Evolutionary conservation across 768 basidiomycete species (phyloP).

Genomic region (Rhodocollybia butyracea): DNA sequence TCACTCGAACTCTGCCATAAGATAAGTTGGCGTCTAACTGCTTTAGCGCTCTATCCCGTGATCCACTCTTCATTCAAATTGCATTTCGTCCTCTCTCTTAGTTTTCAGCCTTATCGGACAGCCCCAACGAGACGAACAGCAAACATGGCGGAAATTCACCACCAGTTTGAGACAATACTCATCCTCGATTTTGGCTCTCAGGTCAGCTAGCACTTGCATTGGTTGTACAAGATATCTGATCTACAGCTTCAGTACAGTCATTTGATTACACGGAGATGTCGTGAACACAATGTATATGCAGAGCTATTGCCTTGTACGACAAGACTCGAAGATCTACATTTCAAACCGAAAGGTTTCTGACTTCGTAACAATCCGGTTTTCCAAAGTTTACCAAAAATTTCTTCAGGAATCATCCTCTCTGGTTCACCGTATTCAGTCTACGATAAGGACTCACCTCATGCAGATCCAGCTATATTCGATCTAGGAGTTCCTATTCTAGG

Average conservation of each 20-base stretch:
- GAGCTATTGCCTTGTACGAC: conserved; percentile 97
- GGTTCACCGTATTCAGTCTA: conserved; percentile 99
- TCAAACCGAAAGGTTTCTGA: conserved; percentile 86
- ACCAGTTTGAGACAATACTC: conserved; percentile 92
- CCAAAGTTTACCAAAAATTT: background rate
- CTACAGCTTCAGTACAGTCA: conserved; percentile 77
- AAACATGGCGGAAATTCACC: conserved; percentile 91
- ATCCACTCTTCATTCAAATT: no score
- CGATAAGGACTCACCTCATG: conserved; percentile 87
- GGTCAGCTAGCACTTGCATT: conserved; percentile 39
- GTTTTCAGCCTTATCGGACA: no score
- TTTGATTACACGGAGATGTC: conserved; percentile 94
- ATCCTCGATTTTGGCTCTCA: conserved; percentile 98
- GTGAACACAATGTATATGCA: conserved; percentile 95
- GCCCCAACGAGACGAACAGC: no score
- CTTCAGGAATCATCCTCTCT: conserved; percentile 85
- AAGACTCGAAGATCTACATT: conserved; percentile 80
- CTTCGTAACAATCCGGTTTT: background rate
- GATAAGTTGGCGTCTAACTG: no score
- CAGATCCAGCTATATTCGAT: conserved; percentile 87
- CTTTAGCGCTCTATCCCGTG: no score
- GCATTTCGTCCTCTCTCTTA: no score
- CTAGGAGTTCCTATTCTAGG: conserved; percentile 90
- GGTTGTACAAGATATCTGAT: conserved; percentile 9
- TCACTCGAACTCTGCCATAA: background rate